Evolutionary conservation across 176 grass and related monocot genomes (phyloP), one percentile per base, ranked within the genome.

Genomic region (Oryza punctata): DNA sequence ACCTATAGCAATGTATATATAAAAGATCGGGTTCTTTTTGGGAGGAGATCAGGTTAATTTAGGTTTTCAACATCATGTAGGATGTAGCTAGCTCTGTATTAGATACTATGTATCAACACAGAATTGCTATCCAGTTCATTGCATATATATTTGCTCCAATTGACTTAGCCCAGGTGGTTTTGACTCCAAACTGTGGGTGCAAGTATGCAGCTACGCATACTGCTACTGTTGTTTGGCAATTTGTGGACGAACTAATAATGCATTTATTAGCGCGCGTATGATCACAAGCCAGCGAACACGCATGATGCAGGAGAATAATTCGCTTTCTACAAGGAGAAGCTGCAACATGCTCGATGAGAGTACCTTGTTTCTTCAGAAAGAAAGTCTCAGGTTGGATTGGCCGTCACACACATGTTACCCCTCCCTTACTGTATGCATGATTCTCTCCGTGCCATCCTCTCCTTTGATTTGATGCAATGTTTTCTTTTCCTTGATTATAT

Each of bases 101-200:
- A 46, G 44, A 12, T 35, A 35, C 33, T 46, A 47, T 47, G 45
- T 47, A 14, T 47, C 13, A 14, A 47, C 3, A 47, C 12, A 47
- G 3, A 14, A 47, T 47, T 47, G 13, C 13, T 47, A 47, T 47
- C 45, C 13, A 15, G 13, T 47, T 47, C 12, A 47, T 15, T 47
- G 45, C 45, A 47, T 8, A 38, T 38, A 37, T 33, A 19, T 67
- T 35, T 38, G 37, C 37, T 35, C 29, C 26, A 37, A 35, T 69
- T 37, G 66, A 37, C 66, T 33, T 37, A 70, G 76, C 37, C 76
- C 28, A 25, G 26, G 18, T 68, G 66, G 78, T 69, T 52, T 68
- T 52, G 64, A 28, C 26, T 24, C 44, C 28, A 68, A 80, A 52
- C 78, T 6, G 78, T 80, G 78, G 78, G 64, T 50, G 44, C 78